A percentile compares a stretch with the other conserved stretches of the same genome.
Evolutionary conservation across 306 rosid genomes (phyloP).

Genomic region (Glycine latifolia): DNA sequence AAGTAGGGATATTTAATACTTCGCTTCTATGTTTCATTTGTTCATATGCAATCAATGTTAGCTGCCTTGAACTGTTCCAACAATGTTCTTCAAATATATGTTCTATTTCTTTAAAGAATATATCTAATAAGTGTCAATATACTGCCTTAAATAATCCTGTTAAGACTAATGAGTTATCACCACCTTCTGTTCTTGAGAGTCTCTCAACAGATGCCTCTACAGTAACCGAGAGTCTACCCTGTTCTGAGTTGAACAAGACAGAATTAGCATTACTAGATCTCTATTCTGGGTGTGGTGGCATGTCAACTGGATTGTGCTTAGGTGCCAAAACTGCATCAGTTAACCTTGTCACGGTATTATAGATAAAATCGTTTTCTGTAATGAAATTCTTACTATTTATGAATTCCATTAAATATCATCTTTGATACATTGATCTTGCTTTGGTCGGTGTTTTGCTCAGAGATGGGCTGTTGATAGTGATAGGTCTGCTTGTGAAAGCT

Average conservation of each 20-base stretch:
- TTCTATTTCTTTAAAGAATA: conserved; percentile 29
- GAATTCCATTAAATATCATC: conserved; percentile 26
- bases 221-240: conserved; percentile 43
- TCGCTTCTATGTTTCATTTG: neutral
- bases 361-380: conserved; percentile 26
- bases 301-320: conserved; percentile 94
- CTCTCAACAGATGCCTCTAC: conserved; percentile 47
- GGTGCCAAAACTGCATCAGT: conserved; percentile 85
- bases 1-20: neutral
- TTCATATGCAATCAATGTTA: conserved; percentile 3
- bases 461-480: conserved; percentile 88
- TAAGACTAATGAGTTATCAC: conserved; percentile 44
- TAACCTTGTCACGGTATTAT: conserved; percentile 75
- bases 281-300: conserved; percentile 95
- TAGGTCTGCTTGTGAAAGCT: conserved; percentile 76
- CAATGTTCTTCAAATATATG: conserved; percentile 1
- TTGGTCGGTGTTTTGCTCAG: conserved; percentile 53
- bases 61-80: conserved; percentile 20
- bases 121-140: conserved; percentile 11
- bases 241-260: conserved; percentile 43
- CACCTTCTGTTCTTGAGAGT: conserved; percentile 44
- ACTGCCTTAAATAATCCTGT: conserved; percentile 62
- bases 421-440: conserved; percentile 42
- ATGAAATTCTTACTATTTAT: conserved; percentile 33
- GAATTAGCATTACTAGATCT: conserved; percentile 76